phyloP scores from a whole-genome alignment of 2,329 filamentous ascomycete genomes.

The Ceratocystis albifundus region DNA sequence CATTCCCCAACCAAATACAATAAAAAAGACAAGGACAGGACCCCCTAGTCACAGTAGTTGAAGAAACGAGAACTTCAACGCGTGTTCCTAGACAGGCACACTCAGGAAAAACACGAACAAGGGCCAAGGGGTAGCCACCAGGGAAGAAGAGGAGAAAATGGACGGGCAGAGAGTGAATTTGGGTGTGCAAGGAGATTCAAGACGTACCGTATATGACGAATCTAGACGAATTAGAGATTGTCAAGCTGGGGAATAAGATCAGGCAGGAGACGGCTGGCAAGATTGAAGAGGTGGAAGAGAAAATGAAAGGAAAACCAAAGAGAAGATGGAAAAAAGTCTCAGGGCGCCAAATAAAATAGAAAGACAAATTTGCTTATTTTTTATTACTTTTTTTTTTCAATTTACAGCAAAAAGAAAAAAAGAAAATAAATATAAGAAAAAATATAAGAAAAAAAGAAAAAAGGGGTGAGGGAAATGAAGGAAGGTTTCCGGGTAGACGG shows the following conservation, averaged over 20 bases:
- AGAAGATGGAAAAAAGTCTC: no score
- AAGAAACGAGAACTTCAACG: conserved; percentile 14
- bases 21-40: conserved; percentile 9
- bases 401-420: conserved; percentile 11
- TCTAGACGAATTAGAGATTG: background rate
- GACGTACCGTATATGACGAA: background rate
- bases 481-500: conserved; percentile 10
- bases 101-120: conserved; percentile 7
- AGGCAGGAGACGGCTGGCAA: no score
- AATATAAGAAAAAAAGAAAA: conserved; percentile 8
- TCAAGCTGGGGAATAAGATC: background rate
- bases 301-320: no score
- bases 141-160: background rate
- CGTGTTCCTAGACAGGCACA: conserved; percentile 11
- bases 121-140: conserved; percentile 5
- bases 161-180: background rate
- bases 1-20: background rate
- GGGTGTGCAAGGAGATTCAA: background rate
- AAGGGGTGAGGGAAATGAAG: background rate
- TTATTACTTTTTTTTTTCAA: no score
- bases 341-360: no score
- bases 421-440: no score
- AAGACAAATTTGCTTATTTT: no score
- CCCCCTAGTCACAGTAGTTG: conserved; percentile 14
- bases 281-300: no score